Evolutionary conservation across 768 basidiomycete species (phyloP).

Genomic region (Amanita molliuscula): DNA sequence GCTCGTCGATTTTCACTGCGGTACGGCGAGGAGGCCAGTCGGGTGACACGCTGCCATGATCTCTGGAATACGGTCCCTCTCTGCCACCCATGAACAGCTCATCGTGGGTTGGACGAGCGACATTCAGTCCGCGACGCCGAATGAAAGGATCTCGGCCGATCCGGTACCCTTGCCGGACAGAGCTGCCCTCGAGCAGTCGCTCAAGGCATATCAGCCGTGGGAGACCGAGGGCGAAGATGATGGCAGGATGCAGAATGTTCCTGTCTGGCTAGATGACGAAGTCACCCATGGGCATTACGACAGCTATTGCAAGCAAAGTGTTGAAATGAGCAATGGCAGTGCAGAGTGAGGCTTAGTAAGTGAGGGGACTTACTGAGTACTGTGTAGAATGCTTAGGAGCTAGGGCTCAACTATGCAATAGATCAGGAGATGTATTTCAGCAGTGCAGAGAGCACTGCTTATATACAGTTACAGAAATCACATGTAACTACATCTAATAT

Average conservation of each 20-base stretch:
- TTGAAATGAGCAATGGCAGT: no score
- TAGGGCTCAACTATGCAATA: no score
- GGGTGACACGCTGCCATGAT: conserved; percentile 97
- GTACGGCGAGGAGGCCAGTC: no score
- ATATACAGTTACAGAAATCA: no score
- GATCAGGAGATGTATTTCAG: no score
- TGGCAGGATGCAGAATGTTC: conserved; percentile 64
- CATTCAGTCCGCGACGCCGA: conserved; percentile 42
- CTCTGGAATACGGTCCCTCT: conserved; percentile 80
- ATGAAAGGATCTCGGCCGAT: conserved; percentile 36
- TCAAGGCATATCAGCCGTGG: conserved; percentile 50
- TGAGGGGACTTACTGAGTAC: no score
- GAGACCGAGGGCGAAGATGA: conserved; percentile 42
- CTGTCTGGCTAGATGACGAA: conserved; percentile 86
- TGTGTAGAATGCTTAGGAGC: no score
- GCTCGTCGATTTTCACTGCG: no score
- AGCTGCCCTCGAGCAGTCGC: conserved; percentile 51
- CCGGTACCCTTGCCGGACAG: conserved; percentile 53
- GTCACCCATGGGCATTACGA: conserved; percentile 93
- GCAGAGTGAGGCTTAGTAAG: no score
- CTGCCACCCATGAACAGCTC: conserved; percentile 79
- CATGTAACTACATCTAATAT: no score
- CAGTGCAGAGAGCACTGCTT: no score
- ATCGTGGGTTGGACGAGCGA: conserved; percentile 95
- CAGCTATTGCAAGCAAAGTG: conserved; percentile 96